Base-by-base conservation (phyloP, 352 stramenopile genomes). In the Phytophthora hibernalis region DNA sequence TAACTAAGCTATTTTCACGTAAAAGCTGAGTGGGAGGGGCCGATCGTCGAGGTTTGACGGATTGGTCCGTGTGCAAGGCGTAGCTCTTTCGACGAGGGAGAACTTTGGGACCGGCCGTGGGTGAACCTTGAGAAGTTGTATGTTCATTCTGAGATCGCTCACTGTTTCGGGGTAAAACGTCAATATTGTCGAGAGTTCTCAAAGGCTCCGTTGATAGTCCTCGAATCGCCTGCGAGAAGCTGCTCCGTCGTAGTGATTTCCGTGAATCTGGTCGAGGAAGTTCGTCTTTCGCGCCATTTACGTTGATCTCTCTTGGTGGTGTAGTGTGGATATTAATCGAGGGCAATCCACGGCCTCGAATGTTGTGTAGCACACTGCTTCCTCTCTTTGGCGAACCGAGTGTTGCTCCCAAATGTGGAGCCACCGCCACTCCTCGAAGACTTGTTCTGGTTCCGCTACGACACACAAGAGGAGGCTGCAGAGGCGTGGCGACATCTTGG, bases 311-410 rank as follows among this genome's bases (percentile, higher is more conserved):
- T n/a, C 16, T 51, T 40, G 51, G 26, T 15, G 24, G 31, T 37
- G 13, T 15, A 15, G 26, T 15, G 12, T 5, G 13, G 42, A 11
- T 3, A 15, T 24, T 52, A 42, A 56, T 40, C 2, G 50, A 31
- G 16, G 50, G 54, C 3, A 61, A 8, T 2, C 37, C 22, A 9
- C 35, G 64, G 18, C 57, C 57, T 15, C 59, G 42, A 30, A 72
- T 55, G 21, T 72, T 72, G 33, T 57, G 64, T 20, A 72, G 22
- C 2, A 72, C 64, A 30, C 64, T 72, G 24, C 57, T 72, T 24
- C 57, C 35, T 67, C 64, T 24, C 24, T 54, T 61, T 5, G 44
- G 57, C 4, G 30, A 30, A 5, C 50, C 22, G 18, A 16, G 20
- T 3, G 50, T 21, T 8, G 20, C 16, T 22, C 31, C 43, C n/a